Evolutionary conservation across 2,329 filamentous ascomycete species (phyloP).

Genomic region (Fusarium drepaniforme): DNA sequence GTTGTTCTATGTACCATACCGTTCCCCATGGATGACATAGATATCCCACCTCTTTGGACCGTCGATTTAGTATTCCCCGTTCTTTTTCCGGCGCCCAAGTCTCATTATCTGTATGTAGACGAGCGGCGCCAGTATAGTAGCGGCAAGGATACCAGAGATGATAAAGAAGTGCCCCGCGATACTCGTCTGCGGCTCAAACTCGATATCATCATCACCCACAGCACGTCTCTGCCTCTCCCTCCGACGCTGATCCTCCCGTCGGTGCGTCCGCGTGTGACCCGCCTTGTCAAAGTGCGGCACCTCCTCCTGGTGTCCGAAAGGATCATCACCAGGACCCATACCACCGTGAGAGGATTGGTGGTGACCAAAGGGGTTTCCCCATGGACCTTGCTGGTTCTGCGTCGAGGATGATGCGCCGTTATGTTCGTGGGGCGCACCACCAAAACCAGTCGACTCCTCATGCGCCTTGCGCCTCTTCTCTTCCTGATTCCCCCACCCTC

Average conservation of each 20-base stretch:
- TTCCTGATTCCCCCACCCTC: slow-evolving; percentile 78
- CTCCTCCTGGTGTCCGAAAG: slow-evolving; percentile 61
- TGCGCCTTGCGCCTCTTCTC: slow-evolving; percentile 70
- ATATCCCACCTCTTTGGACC: neutral
- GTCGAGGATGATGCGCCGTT: slow-evolving; percentile 16
- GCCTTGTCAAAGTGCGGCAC: slow-evolving; percentile 84
- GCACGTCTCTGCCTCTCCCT: slow-evolving; percentile 51
- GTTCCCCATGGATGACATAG: neutral
- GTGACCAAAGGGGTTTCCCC: slow-evolving; percentile 38
- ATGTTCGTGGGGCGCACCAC: slow-evolving; percentile 24
- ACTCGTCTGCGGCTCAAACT: slow-evolving; percentile 57
- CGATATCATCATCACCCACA: slow-evolving; percentile 53
- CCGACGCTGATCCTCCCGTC: slow-evolving; percentile 66
- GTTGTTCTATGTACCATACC: neutral
- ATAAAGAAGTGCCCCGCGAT: slow-evolving; percentile 62
- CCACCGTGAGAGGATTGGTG: slow-evolving; percentile 52
- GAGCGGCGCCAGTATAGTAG: slow-evolving; percentile 61
- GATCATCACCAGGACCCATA: slow-evolving; percentile 70
- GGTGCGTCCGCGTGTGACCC: slow-evolving; percentile 80
- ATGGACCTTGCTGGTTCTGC: slow-evolving; percentile 29
- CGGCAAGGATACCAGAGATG: slow-evolving; percentile 60
- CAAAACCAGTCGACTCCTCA: slow-evolving; percentile 53
- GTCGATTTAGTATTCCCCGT: slow-evolving; percentile 16
- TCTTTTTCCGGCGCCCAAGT: slow-evolving; percentile 46
- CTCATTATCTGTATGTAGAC: slow-evolving; percentile 54